Conservation (phyloP, 1,284 basidiomycete species). For the Agaricales sp. region DNA sequence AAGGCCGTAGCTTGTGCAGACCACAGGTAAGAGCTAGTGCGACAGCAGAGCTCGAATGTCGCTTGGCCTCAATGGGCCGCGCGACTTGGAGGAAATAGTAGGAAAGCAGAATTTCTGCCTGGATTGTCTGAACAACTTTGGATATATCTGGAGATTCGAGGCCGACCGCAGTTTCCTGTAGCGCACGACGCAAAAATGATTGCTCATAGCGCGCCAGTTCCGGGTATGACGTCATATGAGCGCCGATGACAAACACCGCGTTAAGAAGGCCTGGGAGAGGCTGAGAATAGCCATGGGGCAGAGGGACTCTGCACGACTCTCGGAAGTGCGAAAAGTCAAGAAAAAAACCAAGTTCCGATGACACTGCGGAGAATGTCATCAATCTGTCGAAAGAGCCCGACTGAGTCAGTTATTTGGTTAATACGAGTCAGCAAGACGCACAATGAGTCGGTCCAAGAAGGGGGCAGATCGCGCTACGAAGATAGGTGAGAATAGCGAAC, state of each 20-base stretch:
- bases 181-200: slow-evolving; percentile 30
- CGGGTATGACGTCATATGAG: slow-evolving; percentile 29
- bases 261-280: slow-evolving; percentile 38
- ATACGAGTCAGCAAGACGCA: too few species aligned
- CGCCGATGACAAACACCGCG: slow-evolving; percentile 39
- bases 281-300: slow-evolving; percentile 27
- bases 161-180: slow-evolving; percentile 30
- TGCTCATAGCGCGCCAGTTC: slow-evolving; percentile 24
- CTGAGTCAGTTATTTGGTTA: too few species aligned
- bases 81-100: slow-evolving; percentile 43
- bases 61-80: slow-evolving; percentile 32
- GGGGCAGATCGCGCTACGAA: too few species aligned
- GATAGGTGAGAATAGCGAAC: too few species aligned
- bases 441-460: too few species aligned
- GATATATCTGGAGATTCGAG: slow-evolving; percentile 27
- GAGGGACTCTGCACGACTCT: slow-evolving; percentile 21
- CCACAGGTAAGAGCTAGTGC: slow-evolving; percentile 29
- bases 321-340: slow-evolving; percentile 32
- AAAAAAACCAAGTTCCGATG: slow-evolving; percentile 23
- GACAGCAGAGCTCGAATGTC: slow-evolving; percentile 27
- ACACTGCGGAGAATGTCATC: slow-evolving; percentile 11
- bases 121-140: slow-evolving; percentile 39
- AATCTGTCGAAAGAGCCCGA: too few species aligned
- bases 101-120: slow-evolving; percentile 45
- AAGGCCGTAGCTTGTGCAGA: slow-evolving; percentile 30